Base-by-base conservation (phyloP, 2,329 filamentous ascomycete genomes). In the Colletotrichum lentis region DNA sequence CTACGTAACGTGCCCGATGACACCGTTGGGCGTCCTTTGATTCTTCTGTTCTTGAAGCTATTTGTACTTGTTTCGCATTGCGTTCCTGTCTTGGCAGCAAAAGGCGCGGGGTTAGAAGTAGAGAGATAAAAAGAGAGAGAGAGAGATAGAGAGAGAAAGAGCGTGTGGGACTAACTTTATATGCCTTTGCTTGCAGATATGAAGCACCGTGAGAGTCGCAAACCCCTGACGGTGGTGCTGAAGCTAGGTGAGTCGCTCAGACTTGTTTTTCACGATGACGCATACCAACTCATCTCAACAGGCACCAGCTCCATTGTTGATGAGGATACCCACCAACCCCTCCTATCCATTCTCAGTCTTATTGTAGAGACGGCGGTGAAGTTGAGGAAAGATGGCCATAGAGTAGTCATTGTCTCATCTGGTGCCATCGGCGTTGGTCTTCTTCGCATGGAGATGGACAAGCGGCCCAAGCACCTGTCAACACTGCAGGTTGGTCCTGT, bases 221-320 rank as follows among this genome's bases (percentile, higher is more conserved):
- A 88, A 77, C 85, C 88, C 74, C 85, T 93, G 72, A 93, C 90
- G 62, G 87, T 96, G 71, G 92, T 96, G 74, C 95, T 96, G 75
- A 96, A 96, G 83, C 87, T 96, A 71, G 93, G 93, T 96, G 85
- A 78, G 85, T 78, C 31, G 37, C 70, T 16, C 59, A 50, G 6
- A 24, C 18, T 24, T n/a, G 43, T 10, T 18, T 35, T 35, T 49
- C 27, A 20, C 22, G 14, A 31, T 43, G 41, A 27, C 53, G 35
- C 20, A 8, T 18, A 54, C 54, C 61, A 64, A 70, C n/a, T 50
- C 22, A 3, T 27, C 3, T 43, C 1, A 14, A 69, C 73, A 99
- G 96, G 96, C 74, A 98, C 96, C 54, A 97, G 94, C 79, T 98
- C 96, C n/a, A 98, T 99, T 73, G 94, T 99, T 72, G 93, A 98